Evolutionary conservation across 257 asterid species (phyloP).

Genomic region (Salvia splendens): DNA sequence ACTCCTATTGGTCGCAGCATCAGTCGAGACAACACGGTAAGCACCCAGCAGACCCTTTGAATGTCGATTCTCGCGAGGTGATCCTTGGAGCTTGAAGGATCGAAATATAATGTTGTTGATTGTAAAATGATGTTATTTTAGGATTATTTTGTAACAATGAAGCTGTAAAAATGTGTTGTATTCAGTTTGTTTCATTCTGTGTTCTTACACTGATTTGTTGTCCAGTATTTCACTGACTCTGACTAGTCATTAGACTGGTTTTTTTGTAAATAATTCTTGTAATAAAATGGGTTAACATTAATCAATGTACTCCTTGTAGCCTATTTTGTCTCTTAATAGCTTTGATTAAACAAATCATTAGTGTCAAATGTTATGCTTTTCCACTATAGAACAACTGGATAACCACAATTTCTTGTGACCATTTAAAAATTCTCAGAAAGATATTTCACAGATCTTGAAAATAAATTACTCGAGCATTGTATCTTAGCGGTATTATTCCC

Average conservation of each 20-base stretch:
- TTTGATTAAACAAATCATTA: too few species aligned
- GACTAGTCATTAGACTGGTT: slow-evolving; percentile 36
- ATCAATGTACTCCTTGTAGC: too few species aligned
- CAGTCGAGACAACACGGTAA: slow-evolving; percentile 68
- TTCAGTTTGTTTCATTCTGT: slow-evolving; percentile 27
- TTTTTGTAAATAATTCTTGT: slow-evolving; percentile 45
- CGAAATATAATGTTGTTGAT: slow-evolving; percentile 13
- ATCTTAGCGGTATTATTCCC: too few species aligned
- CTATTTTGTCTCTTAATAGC: too few species aligned
- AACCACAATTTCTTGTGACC: too few species aligned
- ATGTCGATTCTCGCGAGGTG: slow-evolving; percentile 35
- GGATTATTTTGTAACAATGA: slow-evolving; percentile 36
- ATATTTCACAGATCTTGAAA: too few species aligned
- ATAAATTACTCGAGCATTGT: too few species aligned
- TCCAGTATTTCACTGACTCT: slow-evolving; percentile 28
- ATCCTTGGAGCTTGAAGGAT: slow-evolving; percentile 42
- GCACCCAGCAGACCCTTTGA: slow-evolving; percentile 42
- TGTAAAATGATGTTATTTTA: slow-evolving; percentile 37
- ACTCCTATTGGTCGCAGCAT: slow-evolving; percentile 73
- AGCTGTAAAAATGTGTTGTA: slow-evolving; percentile 44
- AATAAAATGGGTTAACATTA: slow-evolving; percentile 22
- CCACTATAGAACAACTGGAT: too few species aligned
- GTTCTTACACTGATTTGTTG: slow-evolving; percentile 47
- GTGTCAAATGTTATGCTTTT: too few species aligned
- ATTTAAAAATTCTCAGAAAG: too few species aligned